These are phyloP conservation scores for Ceratobasidium theobromae DNA, from an alignment of 1,284 basidiomycete genomes.

Conservation along the genomic window DNA sequence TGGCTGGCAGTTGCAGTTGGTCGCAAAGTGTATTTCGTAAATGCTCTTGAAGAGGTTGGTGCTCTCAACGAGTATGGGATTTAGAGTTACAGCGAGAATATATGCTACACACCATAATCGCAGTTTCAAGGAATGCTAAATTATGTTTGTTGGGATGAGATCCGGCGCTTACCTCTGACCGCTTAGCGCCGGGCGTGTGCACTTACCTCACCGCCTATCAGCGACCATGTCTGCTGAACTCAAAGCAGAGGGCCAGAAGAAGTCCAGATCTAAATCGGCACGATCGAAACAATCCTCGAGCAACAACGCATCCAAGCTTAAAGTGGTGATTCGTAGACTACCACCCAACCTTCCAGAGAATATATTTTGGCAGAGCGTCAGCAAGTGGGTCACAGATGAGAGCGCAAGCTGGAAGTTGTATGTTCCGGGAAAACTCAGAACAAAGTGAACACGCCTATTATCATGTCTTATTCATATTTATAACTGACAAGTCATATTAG, in stretches of 20 bases:
- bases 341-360: slow-evolving; percentile 91
- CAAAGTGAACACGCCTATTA: slow-evolving; percentile 54
- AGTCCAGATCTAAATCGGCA: slow-evolving; percentile 9
- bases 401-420: slow-evolving; percentile 68
- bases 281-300: slow-evolving; percentile 22
- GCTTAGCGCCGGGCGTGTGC: not conserved
- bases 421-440: slow-evolving; percentile 68
- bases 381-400: slow-evolving; percentile 79
- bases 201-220: not conserved
- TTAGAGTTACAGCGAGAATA: not conserved
- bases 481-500: slow-evolving; percentile 47
- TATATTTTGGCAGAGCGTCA: slow-evolving; percentile 90
- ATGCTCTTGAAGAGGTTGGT: slow-evolving; percentile 25
- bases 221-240: slow-evolving; percentile 6
- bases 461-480: not conserved
- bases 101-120: not conserved
- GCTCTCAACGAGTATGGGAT: slow-evolving; percentile 26
- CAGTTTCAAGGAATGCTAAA: not conserved
- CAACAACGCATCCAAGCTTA: slow-evolving; percentile 50
- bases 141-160: not conserved
- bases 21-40: slow-evolving; percentile 48
- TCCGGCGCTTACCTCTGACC: not conserved
- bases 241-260: slow-evolving; percentile 3
- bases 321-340: slow-evolving; percentile 84
- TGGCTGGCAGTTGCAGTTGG: slow-evolving; percentile 67